These are phyloP conservation scores for Agrocybe praecox DNA, from an alignment of 768 basidiomycete species.

Conservation along the genomic window DNA sequence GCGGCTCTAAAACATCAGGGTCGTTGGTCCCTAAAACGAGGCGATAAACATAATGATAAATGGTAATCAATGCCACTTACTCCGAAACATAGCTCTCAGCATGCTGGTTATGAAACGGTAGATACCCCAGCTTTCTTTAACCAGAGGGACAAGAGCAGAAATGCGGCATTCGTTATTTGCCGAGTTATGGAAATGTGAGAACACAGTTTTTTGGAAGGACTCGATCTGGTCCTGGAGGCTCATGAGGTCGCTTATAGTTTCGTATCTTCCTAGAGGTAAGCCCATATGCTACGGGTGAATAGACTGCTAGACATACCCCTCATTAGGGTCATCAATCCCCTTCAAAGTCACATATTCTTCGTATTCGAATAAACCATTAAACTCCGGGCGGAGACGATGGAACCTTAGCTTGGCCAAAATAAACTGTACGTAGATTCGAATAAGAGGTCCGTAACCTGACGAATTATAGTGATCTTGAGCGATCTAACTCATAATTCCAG, in stretches of 20 bases:
- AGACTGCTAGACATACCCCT: constrained; percentile 68
- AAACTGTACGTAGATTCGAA: constrained; percentile 95
- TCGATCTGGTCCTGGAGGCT: constrained; percentile 98
- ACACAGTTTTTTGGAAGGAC: constrained; percentile 97
- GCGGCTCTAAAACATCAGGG: constrained; percentile 84
- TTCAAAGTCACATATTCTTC: constrained; percentile 98
- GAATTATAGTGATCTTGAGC: constrained; percentile 3
- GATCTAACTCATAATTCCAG: neutral
- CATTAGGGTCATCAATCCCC: constrained; percentile 98
- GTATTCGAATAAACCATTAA: constrained; percentile 98
- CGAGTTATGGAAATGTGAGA: constrained; percentile 90
- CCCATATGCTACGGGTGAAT: neutral
- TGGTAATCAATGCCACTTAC: constrained; percentile 44
- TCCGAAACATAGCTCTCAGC: constrained; percentile 94
- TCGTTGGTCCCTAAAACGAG: constrained; percentile 76
- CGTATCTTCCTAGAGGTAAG: constrained; percentile 63
- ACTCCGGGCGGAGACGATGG: constrained; percentile 93
- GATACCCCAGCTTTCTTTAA: constrained; percentile 99
- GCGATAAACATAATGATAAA: neutral
- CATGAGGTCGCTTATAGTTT: constrained; percentile 98
- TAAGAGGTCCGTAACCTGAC: constrained; percentile 88
- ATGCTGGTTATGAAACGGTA: constrained; percentile 99
- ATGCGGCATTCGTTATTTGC: constrained; percentile 98
- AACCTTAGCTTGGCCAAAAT: constrained; percentile 94
- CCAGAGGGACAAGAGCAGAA: constrained; percentile 91